Conservation (phyloP, 164 flowering plant species). For the Platanus orientalis region DNA sequence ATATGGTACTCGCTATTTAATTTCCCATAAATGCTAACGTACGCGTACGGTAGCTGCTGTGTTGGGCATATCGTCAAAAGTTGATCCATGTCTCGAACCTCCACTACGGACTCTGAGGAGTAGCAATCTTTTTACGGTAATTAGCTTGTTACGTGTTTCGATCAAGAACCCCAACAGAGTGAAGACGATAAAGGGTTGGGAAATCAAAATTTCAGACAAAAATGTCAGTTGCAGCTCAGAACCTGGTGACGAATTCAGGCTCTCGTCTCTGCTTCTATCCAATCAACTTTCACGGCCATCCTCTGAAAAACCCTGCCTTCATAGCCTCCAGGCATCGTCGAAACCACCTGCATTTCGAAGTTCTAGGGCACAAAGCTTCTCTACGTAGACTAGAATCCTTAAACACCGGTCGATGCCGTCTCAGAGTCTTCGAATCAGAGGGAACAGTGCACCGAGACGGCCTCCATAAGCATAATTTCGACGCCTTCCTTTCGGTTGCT, state of each 20-base stretch:
- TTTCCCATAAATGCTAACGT: no score
- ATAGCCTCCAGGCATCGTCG: not conserved
- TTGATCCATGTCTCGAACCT: no score
- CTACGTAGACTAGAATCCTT: not conserved
- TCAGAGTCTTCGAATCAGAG: constrained; percentile 22
- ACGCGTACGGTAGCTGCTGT: no score
- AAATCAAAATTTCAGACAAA: no score
- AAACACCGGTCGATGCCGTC: constrained; percentile 1
- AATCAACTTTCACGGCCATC: not conserved
- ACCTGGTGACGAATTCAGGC: constrained; percentile 11
- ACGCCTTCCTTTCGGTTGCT: constrained; percentile 44
- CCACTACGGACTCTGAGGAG: no score
- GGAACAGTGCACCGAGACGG: constrained; percentile 6
- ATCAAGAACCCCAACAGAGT: no score
- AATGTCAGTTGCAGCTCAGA: constrained; percentile 26
- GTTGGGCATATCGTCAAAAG: no score
- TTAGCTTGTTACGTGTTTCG: no score
- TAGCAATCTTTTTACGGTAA: no score
- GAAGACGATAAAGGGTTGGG: no score
- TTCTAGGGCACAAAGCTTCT: not conserved
- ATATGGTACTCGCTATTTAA: no score
- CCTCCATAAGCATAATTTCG: constrained; percentile 26
- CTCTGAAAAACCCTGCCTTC: constrained; percentile 2
- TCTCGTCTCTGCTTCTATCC: constrained; percentile 2
- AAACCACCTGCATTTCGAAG: constrained; percentile 6